These are phyloP conservation scores for Suillus subaureus DNA, from an alignment of 768 basidiomycete species.

Conservation along the genomic window DNA sequence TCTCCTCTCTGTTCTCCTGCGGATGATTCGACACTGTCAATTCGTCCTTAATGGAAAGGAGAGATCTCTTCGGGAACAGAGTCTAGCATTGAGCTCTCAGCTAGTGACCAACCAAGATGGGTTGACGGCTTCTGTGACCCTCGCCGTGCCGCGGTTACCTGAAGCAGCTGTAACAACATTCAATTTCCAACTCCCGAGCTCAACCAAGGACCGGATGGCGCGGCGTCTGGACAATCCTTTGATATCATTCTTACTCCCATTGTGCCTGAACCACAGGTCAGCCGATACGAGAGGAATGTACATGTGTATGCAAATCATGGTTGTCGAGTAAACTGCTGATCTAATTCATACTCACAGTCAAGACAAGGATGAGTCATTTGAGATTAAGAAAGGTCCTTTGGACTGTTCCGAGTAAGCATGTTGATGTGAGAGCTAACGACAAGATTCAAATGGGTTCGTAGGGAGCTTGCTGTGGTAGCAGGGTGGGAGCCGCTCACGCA, in stretches of 20 bases:
- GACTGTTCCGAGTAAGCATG: background rate
- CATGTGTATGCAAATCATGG: background rate
- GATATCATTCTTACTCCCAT: background rate
- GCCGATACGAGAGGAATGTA: background rate
- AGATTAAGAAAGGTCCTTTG: background rate
- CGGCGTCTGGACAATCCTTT: background rate
- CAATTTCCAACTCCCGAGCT: background rate
- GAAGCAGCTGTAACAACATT: background rate
- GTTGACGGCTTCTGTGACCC: background rate
- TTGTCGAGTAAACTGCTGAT: background rate
- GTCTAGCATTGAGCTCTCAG: background rate
- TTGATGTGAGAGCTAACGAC: background rate
- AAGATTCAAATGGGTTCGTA: background rate
- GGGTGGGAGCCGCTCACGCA: constrained; percentile 28
- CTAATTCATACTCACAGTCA: background rate
- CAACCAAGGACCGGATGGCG: background rate
- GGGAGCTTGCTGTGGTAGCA: background rate
- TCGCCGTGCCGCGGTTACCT: background rate
- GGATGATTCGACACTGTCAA: background rate
- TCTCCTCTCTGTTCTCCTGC: background rate
- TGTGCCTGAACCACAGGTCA: background rate
- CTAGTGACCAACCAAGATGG: too few relatives aligned
- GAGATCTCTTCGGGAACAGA: background rate
- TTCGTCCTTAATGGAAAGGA: background rate
- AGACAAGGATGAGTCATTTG: background rate